Evolutionary conservation across 2,329 filamentous ascomycete species (phyloP).

Genomic region (Colletotrichum sp.): DNA sequence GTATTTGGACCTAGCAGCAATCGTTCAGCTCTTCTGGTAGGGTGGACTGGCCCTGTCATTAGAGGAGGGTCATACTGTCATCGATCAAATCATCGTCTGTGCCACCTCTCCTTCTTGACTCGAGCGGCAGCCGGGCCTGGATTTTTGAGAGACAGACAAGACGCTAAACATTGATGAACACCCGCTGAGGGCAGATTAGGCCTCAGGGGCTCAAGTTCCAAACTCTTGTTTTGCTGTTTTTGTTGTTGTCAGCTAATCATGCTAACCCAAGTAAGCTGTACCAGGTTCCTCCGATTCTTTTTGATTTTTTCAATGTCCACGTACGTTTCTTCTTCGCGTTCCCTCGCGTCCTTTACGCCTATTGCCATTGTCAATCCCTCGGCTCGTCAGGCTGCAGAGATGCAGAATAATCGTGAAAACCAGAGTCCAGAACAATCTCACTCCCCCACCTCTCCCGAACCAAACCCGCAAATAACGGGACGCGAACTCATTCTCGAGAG

Average conservation of each 20-base stretch:
- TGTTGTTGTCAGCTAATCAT: neutral
- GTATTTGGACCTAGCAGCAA: neutral
- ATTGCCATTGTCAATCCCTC: neutral
- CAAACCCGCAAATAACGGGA: slow-evolving; percentile 2
- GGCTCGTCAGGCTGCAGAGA: neutral
- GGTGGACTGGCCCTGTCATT: slow-evolving; percentile 7
- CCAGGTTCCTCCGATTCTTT: neutral
- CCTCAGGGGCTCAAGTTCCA: neutral
- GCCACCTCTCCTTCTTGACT: slow-evolving; percentile 9
- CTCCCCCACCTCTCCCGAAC: slow-evolving; percentile 2
- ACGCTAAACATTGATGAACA: neutral
- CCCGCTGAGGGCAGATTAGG: neutral
- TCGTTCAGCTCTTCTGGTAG: neutral
- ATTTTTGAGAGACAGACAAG: slow-evolving; percentile 3
- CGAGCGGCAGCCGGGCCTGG: neutral
- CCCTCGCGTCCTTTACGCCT: neutral
- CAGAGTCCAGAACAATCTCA: neutral
- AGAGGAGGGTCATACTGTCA: slow-evolving; percentile 11
- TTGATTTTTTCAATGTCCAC: neutral
- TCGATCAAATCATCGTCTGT: slow-evolving; percentile 13
- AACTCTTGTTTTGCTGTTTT: neutral
- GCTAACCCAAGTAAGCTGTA: neutral
- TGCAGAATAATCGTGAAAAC: neutral
- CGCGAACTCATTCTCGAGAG: slow-evolving; percentile 9
- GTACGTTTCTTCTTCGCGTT: neutral